phyloP scores from a whole-genome alignment of 495 filamentous ascomycete genomes.

The Trypethelium eluteriae region DNA sequence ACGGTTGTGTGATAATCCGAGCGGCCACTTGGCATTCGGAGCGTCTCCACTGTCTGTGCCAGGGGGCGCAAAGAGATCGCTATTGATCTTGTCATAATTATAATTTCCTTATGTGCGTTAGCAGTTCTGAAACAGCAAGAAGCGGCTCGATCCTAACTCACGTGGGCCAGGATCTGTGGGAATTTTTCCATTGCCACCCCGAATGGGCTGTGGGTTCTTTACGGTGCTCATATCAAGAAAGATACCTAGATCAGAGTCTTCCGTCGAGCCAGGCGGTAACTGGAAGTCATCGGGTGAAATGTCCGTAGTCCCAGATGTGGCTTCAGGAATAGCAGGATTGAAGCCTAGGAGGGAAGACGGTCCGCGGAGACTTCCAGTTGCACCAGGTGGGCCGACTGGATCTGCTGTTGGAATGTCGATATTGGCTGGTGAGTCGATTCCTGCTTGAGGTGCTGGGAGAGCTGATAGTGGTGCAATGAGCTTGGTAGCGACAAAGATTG shows the following conservation, averaged over 20 bases:
- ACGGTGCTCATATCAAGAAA: conserved; percentile 57
- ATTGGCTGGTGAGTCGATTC: conserved; percentile 2
- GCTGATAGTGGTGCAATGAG: background rate
- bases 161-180: conserved; percentile 57
- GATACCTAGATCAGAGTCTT: conserved; percentile 48
- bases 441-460: conserved; percentile 2
- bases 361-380: conserved; percentile 11
- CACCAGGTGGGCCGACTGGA: conserved; percentile 13
- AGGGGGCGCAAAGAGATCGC: conserved; percentile 59
- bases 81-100: conserved; percentile 56
- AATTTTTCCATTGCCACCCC: conserved; percentile 44
- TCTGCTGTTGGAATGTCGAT: conserved; percentile 10
- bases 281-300: conserved; percentile 27
- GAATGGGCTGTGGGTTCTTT: conserved; percentile 60
- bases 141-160: conserved; percentile 26
- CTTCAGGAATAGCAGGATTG: conserved; percentile 8
- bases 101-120: conserved; percentile 39
- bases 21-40: conserved; percentile 62
- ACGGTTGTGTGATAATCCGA: conserved; percentile 59
- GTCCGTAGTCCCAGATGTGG: conserved; percentile 14
- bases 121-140: conserved; percentile 7
- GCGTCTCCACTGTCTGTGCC: conserved; percentile 56
- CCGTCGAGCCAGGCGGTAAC: conserved; percentile 49
- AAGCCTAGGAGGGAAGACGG: background rate
- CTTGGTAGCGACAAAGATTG: background rate